Base-by-base conservation (phyloP, 1,139 yeast genomes). In the Yarrowia galli region DNA sequence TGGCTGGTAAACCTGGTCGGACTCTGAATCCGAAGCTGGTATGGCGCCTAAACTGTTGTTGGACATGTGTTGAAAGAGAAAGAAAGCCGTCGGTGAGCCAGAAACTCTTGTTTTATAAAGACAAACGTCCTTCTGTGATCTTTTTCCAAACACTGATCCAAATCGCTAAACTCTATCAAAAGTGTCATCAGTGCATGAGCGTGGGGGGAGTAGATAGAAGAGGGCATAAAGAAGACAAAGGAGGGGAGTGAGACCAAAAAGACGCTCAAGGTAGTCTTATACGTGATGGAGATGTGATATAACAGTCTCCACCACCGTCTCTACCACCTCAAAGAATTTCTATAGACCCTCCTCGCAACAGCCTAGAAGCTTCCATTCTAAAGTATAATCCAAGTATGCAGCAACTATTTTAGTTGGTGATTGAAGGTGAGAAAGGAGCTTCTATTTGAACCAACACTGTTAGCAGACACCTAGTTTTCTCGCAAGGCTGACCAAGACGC, bases 41-140 rank as follows among this genome's bases (percentile, higher is more conserved):
- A 58, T 58, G 25, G 64, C 64, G 15, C 64, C 64, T 43, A 58
- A n/a, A 43, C 51, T 42, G 48, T 56, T 42, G 49, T 16, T 42
- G 28, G 64, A 42, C 64, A 58, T 58, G 40, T 25, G 46, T 36
- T 22, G 35, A 6, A 8, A n/a, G n/a, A 10, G 13, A 15, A 16
- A 23, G 45, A 38, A 10, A 23, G 45, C 1, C 4, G 15, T 15
- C 28, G 15, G 15, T 4, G 15, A 5, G 51, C 36, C 36, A 13
- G 36, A 35, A 35, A 35, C 32, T 8, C 32, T 28, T 28, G 32
- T 28, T 28, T 7, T 28, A 28, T 28, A 10, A 28, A 28, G 32
- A 28, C 6, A 28, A 6, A 8, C 32, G 35, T 16, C 15, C 12
- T 48, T n/a, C 16, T 5, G n/a, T 16, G 32, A 49, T 22, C 38